Evolutionary conservation across 83 land plant species (phyloP).

Genomic region (Picea mariana): DNA sequence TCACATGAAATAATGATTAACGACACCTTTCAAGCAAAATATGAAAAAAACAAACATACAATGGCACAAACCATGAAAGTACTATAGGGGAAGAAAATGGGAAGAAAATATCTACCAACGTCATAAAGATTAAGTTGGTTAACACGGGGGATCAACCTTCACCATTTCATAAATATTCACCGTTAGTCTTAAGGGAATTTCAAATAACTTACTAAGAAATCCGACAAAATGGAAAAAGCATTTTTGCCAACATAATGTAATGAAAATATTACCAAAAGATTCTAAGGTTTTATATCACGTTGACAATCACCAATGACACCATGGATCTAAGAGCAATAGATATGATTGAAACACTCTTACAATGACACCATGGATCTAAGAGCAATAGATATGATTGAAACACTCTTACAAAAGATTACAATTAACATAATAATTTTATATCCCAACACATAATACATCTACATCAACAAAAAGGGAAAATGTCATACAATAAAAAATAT

Average conservation of each 20-base stretch:
- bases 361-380: no score
- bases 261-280: conserved; percentile 51
- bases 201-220: neutral
- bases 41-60: neutral
- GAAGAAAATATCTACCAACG: conserved; percentile 86
- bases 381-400: conserved; percentile 54
- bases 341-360: no score
- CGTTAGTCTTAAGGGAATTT: neutral
- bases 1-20: conserved; percentile 33
- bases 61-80: conserved; percentile 1
- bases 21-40: neutral
- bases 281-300: conserved; percentile 83
- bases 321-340: conserved; percentile 73
- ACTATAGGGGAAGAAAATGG: neutral
- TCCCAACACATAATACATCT: neutral
- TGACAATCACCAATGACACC: conserved; percentile 67
- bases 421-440: neutral
- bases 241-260: neutral
- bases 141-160: conserved; percentile 67
- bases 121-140: conserved; percentile 76
- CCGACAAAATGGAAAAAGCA: neutral
- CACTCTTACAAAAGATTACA: neutral
- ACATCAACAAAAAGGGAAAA: neutral
- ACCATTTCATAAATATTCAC: conserved; percentile 7
- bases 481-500: no score